Evolutionary conservation across 371 early-diverging fungal species (phyloP).

Genomic region (Circinella minor): DNA sequence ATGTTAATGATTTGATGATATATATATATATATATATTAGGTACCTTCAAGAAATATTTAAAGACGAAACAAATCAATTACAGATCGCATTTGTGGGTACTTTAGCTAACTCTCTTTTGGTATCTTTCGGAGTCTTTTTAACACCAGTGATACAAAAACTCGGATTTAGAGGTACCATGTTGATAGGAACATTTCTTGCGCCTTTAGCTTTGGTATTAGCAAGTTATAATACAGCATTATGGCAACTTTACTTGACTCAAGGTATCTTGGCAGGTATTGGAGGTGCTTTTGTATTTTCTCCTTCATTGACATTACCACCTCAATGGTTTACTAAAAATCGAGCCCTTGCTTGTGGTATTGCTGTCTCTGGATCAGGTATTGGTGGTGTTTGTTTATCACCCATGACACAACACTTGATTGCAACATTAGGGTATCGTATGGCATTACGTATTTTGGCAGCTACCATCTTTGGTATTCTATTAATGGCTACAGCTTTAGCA

Average conservation of each 20-base stretch:
- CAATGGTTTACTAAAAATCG: constrained; percentile 52
- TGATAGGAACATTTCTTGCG: constrained; percentile 42
- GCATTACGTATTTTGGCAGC: constrained; percentile 50
- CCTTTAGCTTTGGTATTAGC: constrained; percentile 43
- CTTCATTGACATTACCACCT: constrained; percentile 44
- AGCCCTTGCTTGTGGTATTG: constrained; percentile 54
- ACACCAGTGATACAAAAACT: constrained; percentile 56
- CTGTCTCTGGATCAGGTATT: constrained; percentile 72
- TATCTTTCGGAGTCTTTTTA: constrained; percentile 33
- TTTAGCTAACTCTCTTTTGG: constrained; percentile 9
- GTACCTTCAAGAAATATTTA: constrained; percentile 24
- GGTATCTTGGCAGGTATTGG: constrained; percentile 47
- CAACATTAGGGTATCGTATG: constrained; percentile 55
- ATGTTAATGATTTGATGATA: neutral
- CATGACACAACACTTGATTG: constrained; percentile 57
- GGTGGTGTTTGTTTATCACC: constrained; percentile 75
- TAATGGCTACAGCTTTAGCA: constrained; percentile 42
- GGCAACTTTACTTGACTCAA: constrained; percentile 64
- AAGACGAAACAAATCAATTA: constrained; percentile 17
- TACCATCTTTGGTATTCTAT: constrained; percentile 40
- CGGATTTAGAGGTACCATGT: constrained; percentile 56
- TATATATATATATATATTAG: constrained; percentile 3
- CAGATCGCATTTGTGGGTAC: constrained; percentile 26
- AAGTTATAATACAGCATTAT: constrained; percentile 41
- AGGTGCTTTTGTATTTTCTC: constrained; percentile 40